These are phyloP conservation scores for Coniella lustricola DNA, from an alignment of 2,329 filamentous ascomycete genomes.

Conservation along the genomic window DNA sequence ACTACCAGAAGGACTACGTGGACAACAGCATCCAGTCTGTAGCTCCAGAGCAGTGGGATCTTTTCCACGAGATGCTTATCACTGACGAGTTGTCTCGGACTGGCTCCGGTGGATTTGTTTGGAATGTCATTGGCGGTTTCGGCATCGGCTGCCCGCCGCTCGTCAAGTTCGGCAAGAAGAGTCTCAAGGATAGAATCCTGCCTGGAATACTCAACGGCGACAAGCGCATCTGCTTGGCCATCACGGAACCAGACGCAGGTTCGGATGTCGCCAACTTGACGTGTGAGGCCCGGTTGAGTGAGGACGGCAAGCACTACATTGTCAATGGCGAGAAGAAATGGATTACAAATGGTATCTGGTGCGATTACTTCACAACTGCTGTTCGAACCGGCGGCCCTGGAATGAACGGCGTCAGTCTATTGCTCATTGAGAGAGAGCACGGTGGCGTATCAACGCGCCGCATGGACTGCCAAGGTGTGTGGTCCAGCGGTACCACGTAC, in stretches of 20 bases:
- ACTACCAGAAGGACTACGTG: slow-evolving; percentile 72
- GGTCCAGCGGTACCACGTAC: slow-evolving; percentile 92
- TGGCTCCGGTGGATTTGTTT: slow-evolving; percentile 88
- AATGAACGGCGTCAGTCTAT: slow-evolving; percentile 86
- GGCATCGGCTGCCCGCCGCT: slow-evolving; percentile 90
- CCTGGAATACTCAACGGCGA: slow-evolving; percentile 84
- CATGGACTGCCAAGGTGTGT: slow-evolving; percentile 99
- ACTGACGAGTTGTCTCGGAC: slow-evolving; percentile 89
- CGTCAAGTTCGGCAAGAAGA: slow-evolving; percentile 84
- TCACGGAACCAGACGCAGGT: slow-evolving; percentile 93
- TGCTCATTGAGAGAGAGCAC: slow-evolving; percentile 80
- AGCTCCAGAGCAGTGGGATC: slow-evolving; percentile 83
- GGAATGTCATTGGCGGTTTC: slow-evolving; percentile 95
- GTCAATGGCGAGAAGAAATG: slow-evolving; percentile 99
- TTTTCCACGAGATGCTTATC: slow-evolving; percentile 94
- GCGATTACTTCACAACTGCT: slow-evolving; percentile 94
- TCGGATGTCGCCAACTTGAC: slow-evolving; percentile 92
- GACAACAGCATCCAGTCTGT: slow-evolving; percentile 70
- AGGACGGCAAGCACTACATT: slow-evolving; percentile 98
- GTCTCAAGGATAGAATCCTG: slow-evolving; percentile 77
- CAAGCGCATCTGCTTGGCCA: slow-evolving; percentile 95
- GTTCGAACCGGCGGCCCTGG: slow-evolving; percentile 82
- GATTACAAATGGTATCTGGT: slow-evolving; percentile 98
- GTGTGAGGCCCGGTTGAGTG: slow-evolving; percentile 88
- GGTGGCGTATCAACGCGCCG: slow-evolving; percentile 86